Evolutionary conservation across 2,329 filamentous ascomycete genomes (phyloP).

Genomic region (Pyricularia sp.): DNA sequence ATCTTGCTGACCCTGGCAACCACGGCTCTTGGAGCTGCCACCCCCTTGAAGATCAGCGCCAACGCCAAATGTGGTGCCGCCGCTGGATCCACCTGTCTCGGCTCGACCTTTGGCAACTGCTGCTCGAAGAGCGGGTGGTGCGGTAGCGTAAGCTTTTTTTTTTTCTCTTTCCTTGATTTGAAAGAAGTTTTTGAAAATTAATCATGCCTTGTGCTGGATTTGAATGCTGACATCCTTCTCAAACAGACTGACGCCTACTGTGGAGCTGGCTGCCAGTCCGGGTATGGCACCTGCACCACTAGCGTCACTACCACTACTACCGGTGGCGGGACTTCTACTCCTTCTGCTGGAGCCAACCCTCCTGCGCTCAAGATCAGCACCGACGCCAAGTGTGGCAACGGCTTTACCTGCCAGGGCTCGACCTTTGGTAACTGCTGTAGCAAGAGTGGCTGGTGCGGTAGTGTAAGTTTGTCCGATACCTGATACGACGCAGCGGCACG

Average conservation of each 20-base stretch:
- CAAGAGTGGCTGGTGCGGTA: neutral
- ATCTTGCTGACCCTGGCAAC: neutral
- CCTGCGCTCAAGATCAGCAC: neutral
- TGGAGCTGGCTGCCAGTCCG: neutral
- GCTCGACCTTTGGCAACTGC: neutral
- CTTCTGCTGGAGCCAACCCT: neutral
- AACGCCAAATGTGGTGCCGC: neutral
- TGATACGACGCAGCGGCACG: neutral
- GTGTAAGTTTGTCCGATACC: neutral
- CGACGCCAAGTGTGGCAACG: neutral
- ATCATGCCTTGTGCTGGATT: no score
- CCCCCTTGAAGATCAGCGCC: neutral
- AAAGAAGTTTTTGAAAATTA: no score
- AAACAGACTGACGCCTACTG: neutral
- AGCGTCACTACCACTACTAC: neutral
- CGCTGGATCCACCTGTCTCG: neutral
- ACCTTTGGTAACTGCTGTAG: neutral
- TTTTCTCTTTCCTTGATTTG: neutral
- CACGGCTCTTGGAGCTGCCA: neutral
- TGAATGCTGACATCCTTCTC: neutral
- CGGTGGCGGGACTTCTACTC: neutral
- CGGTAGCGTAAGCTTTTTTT: neutral
- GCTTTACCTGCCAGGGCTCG: neutral
- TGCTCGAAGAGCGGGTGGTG: neutral
- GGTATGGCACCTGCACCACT: neutral